These are phyloP conservation scores for Eudorina sp. DNA, from an alignment of 139 green algal species.

Conservation along the genomic window DNA sequence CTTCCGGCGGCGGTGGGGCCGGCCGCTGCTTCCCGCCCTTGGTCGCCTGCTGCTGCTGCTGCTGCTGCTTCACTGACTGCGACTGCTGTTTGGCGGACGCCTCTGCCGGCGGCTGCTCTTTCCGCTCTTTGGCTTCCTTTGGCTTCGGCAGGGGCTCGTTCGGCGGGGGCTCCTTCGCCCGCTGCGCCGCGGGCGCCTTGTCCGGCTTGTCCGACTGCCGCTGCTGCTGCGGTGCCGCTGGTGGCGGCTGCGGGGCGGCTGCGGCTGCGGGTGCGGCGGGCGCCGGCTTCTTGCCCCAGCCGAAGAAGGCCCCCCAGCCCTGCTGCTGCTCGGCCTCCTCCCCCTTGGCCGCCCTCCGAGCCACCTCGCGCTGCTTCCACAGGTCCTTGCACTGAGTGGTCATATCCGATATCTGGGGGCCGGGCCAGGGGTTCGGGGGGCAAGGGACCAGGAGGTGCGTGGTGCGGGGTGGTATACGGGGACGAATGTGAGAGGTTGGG, in stretches of 20 bases:
- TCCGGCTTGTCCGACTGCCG: background rate
- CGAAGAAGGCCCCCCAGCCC: slow-evolving; percentile 12
- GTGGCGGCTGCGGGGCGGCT: background rate
- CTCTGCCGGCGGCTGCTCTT: too few relatives aligned
- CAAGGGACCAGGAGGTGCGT: too few relatives aligned
- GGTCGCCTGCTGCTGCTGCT: too few relatives aligned
- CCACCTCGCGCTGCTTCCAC: slow-evolving; percentile 31
- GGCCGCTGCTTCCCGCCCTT: too few relatives aligned
- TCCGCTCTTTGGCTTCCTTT: too few relatives aligned
- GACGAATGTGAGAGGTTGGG: too few relatives aligned
- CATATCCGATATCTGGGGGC: slow-evolving; percentile 24
- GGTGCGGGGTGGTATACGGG: too few relatives aligned
- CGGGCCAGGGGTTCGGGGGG: background rate
- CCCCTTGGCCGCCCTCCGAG: background rate
- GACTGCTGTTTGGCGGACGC: too few relatives aligned
- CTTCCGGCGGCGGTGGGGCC: too few relatives aligned
- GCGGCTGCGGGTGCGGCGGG: too few relatives aligned
- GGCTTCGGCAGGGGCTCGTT: too few relatives aligned
- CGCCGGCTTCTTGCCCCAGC: slow-evolving; percentile 33
- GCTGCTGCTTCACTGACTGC: too few relatives aligned
- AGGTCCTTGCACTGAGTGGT: slow-evolving; percentile 11
- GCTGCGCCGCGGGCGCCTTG: background rate
- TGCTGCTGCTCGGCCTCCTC: background rate
- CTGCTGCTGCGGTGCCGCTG: background rate
- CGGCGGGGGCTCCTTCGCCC: background rate